Base-by-base conservation (phyloP, 371 early-diverging fungal species). In the Capniomyces stellatus region DNA sequence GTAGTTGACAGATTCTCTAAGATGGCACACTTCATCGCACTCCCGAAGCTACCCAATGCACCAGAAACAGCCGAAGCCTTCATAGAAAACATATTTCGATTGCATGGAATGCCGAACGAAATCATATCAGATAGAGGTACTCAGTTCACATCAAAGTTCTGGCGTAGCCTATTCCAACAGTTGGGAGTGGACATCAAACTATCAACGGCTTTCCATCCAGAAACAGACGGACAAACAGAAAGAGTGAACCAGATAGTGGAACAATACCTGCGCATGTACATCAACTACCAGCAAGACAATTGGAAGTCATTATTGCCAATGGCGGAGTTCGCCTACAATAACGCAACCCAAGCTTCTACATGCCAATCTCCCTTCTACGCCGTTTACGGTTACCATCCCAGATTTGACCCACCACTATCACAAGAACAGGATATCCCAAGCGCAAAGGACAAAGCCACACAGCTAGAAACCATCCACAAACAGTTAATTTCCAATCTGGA, bases 141-240 rank as follows among this genome's bases (percentile, higher is more conserved):
- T 4, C 58, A 60, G 53, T 75, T 76, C 35, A 60, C 42, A 1
- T 62, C 67, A 0, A 2, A 24, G 4, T 71, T 74, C 40, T 75
- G 69, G 71, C 56, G 57, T 8, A 8, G 31, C 2, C 30, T 76
- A 18, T 54, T 15, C 29, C 21, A 58, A n/a, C 19, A 49, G 1
- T 59, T 74, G 0, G 31, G 52, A 0, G 59, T 64, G 18, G 42
- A 58, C 18, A 52, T 58, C 4, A 52, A 61, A 19, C 56, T 71
- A 3, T 66, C 71, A 0, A 66, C 72, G 0, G 67, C 74, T 0
- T 63, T 54, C 43, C 75, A 77, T 51, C 73, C 70, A 0, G 66
- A 73, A 54, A 68, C 74, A 0, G 71, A 79, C 49, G 75, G 78
- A 0, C 69, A 73, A 46, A 73, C 75, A 0, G 74, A 77, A 52